Evolutionary conservation across 2,329 filamentous ascomycete species (phyloP).

Genomic region (Fusarium cicatricum): DNA sequence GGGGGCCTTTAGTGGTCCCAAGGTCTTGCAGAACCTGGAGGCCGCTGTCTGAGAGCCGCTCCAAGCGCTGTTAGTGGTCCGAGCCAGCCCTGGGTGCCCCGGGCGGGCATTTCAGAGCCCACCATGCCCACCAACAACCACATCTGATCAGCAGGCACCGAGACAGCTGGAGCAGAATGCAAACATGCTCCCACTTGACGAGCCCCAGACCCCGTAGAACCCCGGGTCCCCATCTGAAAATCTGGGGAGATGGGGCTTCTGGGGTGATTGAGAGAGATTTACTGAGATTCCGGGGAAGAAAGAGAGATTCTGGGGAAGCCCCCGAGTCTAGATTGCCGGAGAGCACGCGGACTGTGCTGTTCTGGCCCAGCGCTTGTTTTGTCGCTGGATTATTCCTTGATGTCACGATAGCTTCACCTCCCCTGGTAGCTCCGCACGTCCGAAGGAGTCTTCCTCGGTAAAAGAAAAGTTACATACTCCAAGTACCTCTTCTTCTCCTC

Average conservation of each 20-base stretch:
- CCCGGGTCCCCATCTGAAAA: conserved; percentile 22
- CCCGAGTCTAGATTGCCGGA: conserved; percentile 9
- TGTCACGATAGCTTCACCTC: conserved; percentile 11
- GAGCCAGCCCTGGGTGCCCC: too few species aligned
- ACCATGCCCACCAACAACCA: too few species aligned
- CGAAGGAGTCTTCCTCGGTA: conserved; percentile 27
- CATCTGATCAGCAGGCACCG: too few species aligned
- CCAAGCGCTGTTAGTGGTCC: too few species aligned
- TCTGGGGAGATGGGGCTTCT: conserved; percentile 19
- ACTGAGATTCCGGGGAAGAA: conserved; percentile 29
- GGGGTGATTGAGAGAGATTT: conserved; percentile 7
- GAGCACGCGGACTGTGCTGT: conserved; percentile 12
- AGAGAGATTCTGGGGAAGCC: conserved; percentile 34
- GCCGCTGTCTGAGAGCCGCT: conserved; percentile 4
- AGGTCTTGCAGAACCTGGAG: conserved; percentile 10
- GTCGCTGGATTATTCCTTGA: background rate
- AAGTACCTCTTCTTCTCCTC: conserved; percentile 15
- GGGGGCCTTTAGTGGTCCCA: too few species aligned
- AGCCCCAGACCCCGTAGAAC: conserved; percentile 23
- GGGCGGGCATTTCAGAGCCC: too few species aligned
- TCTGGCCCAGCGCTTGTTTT: background rate
- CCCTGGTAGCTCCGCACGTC: conserved; percentile 26
- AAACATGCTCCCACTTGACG: conserved; percentile 25
- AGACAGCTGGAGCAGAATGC: too few species aligned
- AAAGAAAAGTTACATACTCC: conserved; percentile 24